phyloP scores from a whole-genome alignment of 177 flowering plant species.

The Vitis hybrid region DNA sequence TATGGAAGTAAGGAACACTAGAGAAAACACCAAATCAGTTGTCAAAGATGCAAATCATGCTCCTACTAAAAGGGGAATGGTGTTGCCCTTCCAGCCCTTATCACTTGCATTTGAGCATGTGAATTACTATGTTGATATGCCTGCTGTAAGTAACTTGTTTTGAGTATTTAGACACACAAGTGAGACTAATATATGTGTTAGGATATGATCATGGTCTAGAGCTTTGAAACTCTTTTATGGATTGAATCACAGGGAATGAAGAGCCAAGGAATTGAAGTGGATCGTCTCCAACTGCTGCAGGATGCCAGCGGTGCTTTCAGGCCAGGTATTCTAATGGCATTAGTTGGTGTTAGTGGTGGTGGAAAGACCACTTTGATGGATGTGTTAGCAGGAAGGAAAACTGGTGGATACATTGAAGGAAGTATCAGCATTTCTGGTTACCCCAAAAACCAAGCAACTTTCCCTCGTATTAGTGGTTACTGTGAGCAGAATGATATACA shows the following conservation, averaged over 20 bases:
- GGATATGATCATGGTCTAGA: neutral
- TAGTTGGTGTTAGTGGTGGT: constrained; percentile 70
- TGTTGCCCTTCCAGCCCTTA: constrained; percentile 75
- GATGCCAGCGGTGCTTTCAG: constrained; percentile 62
- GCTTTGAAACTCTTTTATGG: neutral
- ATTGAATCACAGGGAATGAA: constrained; percentile 52
- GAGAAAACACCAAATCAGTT: constrained; percentile 10
- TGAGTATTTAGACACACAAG: neutral
- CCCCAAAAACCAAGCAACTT: constrained; percentile 61
- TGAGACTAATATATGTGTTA: neutral
- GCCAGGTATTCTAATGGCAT: constrained; percentile 61
- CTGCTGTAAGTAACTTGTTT: constrained; percentile 53
- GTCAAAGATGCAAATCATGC: constrained; percentile 3
- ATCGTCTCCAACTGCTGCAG: constrained; percentile 48
- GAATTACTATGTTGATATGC: constrained; percentile 87
- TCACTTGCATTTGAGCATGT: constrained; percentile 72
- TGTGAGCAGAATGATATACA: constrained; percentile 69
- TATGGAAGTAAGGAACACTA: constrained; percentile 22
- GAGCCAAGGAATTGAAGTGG: constrained; percentile 50
- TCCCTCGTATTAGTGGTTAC: constrained; percentile 70
- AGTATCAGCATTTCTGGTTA: constrained; percentile 56
- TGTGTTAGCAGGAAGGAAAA: constrained; percentile 66
- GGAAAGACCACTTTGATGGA: constrained; percentile 78
- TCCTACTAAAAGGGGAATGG: constrained; percentile 58
- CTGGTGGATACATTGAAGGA: constrained; percentile 69